These are phyloP conservation scores for Arthroderma uncinatum DNA, from an alignment of 2,329 filamentous ascomycete species.

Conservation along the genomic window DNA sequence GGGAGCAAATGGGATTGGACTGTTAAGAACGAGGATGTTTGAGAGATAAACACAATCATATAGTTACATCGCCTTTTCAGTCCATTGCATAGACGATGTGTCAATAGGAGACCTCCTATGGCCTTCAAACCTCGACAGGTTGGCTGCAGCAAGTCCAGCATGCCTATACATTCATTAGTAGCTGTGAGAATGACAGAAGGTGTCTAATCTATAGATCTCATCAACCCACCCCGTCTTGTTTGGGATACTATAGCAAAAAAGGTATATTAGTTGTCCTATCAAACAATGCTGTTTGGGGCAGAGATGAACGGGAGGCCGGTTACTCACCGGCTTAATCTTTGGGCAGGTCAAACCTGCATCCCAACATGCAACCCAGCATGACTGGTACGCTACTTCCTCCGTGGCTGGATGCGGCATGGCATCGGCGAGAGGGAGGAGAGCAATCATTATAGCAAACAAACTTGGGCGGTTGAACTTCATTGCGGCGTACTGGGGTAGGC, in stretches of 20 bases:
- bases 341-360: background rate
- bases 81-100: too few species aligned
- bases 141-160: background rate
- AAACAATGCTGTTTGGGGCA: background rate
- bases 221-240: background rate
- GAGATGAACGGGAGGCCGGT: background rate
- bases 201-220: background rate
- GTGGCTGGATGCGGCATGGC: background rate
- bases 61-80: too few species aligned
- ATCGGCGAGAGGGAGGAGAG: background rate
- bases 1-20: too few species aligned
- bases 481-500: background rate
- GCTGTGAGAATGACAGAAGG: background rate
- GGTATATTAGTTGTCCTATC: background rate
- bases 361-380: background rate
- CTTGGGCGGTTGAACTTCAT: background rate
- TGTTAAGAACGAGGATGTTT: too few species aligned
- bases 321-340: background rate
- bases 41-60: too few species aligned
- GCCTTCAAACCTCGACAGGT: too few species aligned
- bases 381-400: background rate
- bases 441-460: background rate
- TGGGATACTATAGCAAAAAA: background rate
- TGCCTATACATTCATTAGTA: background rate
- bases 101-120: too few species aligned